These are phyloP conservation scores for Mallotus nudiflorus DNA, from an alignment of 345 rosid species.

Conservation along the genomic window DNA sequence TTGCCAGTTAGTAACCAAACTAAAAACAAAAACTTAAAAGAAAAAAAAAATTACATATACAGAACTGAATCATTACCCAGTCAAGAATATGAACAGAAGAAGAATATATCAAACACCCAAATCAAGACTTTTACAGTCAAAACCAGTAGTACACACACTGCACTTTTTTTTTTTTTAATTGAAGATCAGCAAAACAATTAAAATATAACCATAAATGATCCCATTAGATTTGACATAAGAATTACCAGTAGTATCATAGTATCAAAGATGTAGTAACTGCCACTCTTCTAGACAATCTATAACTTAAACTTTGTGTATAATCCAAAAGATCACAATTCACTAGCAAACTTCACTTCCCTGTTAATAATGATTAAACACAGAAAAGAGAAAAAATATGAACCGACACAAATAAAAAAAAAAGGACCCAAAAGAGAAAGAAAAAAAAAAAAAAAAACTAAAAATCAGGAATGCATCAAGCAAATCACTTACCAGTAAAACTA, in stretches of 20 bases:
- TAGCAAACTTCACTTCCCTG: background rate
- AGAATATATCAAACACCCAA: background rate
- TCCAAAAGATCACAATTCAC: background rate
- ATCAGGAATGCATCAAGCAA: background rate
- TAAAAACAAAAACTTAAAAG: slow-evolving; percentile 3
- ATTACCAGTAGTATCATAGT: background rate
- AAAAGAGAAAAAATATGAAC: background rate
- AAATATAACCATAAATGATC: background rate
- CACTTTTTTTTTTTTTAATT: background rate
- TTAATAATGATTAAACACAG: background rate
- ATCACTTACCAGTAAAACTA: background rate
- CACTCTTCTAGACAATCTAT: background rate
- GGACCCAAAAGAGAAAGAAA: background rate
- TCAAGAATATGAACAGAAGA: background rate
- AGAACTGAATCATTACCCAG: background rate
- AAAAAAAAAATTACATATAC: background rate
- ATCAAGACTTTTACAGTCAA: background rate
- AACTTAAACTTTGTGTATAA: background rate
- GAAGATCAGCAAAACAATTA: background rate
- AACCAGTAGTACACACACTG: background rate
- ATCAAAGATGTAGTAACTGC: background rate
- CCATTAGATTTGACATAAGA: background rate
- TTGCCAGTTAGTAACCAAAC: background rate
- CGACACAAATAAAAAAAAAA: background rate
- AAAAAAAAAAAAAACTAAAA: background rate